Conservation (phyloP, 148 eudicot genomes). For the Persicaria tinctoria region DNA sequence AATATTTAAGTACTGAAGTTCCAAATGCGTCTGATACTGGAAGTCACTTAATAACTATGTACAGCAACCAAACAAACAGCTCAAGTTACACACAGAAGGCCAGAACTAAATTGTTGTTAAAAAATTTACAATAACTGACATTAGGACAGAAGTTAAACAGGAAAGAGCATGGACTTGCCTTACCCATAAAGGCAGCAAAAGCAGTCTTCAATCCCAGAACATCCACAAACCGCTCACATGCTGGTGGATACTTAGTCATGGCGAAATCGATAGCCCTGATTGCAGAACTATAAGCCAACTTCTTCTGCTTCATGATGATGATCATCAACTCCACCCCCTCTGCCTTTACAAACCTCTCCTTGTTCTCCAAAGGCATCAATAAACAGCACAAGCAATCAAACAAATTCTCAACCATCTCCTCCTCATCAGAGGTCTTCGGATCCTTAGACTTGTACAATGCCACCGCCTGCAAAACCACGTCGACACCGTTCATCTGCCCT, state of each 20-base stretch:
- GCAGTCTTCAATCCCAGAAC: conserved; percentile 98
- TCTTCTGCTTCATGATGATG: conserved; percentile 97
- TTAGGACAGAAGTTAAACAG: conserved; percentile 9
- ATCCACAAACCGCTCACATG: conserved; percentile 97
- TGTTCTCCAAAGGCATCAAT: conserved; percentile 97
- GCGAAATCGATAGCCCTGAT: conserved; percentile 94
- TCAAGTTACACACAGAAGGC: background rate
- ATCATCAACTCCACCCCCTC: conserved; percentile 99
- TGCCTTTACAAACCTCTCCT: conserved; percentile 89
- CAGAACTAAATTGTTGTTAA: background rate
- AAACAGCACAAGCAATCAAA: conserved; percentile 96
- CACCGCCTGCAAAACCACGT: conserved; percentile 89
- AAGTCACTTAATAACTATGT: background rate
- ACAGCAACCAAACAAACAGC: background rate
- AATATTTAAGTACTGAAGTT: background rate
- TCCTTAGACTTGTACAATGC: conserved; percentile 91
- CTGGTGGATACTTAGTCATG: conserved; percentile 92
- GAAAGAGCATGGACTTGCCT: conserved; percentile 74
- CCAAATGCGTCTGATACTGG: background rate
- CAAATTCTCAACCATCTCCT: conserved; percentile 98
- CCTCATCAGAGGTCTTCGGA: conserved; percentile 83
- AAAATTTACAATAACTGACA: background rate
- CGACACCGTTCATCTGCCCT: conserved; percentile 94
- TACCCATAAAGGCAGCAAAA: conserved; percentile 99
- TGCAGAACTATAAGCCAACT: conserved; percentile 83